phyloP scores from a whole-genome alignment of 306 rosid species.

The Vigna trinervia region DNA sequence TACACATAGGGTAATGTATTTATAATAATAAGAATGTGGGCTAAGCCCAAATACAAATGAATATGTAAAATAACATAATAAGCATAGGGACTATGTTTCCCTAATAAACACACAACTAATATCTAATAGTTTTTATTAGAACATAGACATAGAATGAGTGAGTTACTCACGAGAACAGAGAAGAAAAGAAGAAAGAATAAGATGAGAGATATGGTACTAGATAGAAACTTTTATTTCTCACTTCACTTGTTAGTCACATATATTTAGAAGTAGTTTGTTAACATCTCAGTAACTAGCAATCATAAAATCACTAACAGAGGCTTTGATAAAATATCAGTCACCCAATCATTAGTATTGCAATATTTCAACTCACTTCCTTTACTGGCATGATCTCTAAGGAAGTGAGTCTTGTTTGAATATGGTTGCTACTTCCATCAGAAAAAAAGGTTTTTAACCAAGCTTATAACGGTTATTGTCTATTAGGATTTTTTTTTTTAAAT shows the following conservation, averaged over 20 bases:
- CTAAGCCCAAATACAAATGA: too few relatives aligned
- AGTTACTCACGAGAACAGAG: background rate
- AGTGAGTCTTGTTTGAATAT: background rate
- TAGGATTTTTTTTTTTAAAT: background rate
- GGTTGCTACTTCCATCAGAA: background rate
- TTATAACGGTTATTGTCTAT: background rate
- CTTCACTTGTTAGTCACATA: background rate
- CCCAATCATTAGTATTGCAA: background rate
- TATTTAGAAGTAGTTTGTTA: background rate
- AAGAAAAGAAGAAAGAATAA: background rate
- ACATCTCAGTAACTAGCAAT: background rate
- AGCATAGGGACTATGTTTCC: too few relatives aligned
- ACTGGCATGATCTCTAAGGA: background rate
- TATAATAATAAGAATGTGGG: too few relatives aligned
- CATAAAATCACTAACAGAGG: background rate
- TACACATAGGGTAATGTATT: too few relatives aligned
- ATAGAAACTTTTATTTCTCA: background rate
- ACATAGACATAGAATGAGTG: background rate
- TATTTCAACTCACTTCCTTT: background rate
- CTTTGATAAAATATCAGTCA: background rate
- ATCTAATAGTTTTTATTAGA: background rate
- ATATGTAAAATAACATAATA: too few relatives aligned
- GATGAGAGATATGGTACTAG: background rate
- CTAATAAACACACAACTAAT: too few relatives aligned
- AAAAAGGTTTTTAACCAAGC: background rate